These are phyloP conservation scores for Postia placenta DNA, from an alignment of 768 basidiomycete genomes.

Conservation along the genomic window DNA sequence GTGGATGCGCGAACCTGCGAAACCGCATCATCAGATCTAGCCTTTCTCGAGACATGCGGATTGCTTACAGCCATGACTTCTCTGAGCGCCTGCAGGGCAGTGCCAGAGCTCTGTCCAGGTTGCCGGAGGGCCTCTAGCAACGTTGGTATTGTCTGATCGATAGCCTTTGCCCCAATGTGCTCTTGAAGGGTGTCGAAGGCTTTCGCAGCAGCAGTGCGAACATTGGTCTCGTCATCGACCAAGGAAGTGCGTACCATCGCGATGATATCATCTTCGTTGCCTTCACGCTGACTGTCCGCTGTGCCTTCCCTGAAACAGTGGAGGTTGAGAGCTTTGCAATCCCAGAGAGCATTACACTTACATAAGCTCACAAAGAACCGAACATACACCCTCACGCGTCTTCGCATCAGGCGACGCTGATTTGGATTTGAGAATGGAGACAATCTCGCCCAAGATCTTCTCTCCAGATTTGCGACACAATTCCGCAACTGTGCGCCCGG, in stretches of 20 bases:
- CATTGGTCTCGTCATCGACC: constrained; percentile 82
- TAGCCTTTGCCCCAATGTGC: constrained; percentile 82
- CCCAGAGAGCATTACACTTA: constrained; percentile 28
- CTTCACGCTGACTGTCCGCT: constrained; percentile 77
- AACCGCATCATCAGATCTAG: background rate
- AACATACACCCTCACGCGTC: constrained; percentile 79
- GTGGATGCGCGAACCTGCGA: constrained; percentile 82
- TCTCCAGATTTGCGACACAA: constrained; percentile 95
- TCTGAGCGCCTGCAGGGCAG: constrained; percentile 85
- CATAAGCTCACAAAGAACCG: constrained; percentile 87
- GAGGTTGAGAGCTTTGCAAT: constrained; percentile 5
- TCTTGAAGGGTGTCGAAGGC: constrained; percentile 93
- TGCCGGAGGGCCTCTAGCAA: constrained; percentile 88
- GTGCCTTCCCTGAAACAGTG: constrained; percentile 63
- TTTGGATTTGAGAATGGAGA: constrained; percentile 68
- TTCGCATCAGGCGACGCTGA: constrained; percentile 55
- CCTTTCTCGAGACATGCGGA: constrained; percentile 60
- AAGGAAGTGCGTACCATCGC: constrained; percentile 76
- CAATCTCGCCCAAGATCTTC: constrained; percentile 76
- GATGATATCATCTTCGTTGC: constrained; percentile 85
- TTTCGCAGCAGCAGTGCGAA: constrained; percentile 84
- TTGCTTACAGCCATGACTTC: constrained; percentile 87
- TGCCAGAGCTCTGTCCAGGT: constrained; percentile 91
- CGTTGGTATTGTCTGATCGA: constrained; percentile 96
- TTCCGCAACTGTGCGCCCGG: constrained; percentile 82